Evolutionary conservation across 768 basidiomycete species (phyloP), one percentile per base, ranked within the genome.

Genomic region (Boletus subparvulus): DNA sequence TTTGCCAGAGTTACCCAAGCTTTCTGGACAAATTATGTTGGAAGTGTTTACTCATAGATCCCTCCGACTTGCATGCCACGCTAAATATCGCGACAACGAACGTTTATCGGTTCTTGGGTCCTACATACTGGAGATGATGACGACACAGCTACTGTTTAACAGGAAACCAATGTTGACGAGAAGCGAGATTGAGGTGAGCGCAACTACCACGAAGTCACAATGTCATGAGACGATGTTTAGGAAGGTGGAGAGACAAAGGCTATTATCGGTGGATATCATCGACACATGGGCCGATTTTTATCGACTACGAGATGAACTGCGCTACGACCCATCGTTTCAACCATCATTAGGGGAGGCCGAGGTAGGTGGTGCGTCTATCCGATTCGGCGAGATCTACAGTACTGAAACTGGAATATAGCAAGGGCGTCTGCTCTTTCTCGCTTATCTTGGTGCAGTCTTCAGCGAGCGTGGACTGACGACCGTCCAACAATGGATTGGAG

Each of bases 41-140:
- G 81, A 87, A 61, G 84, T 88, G 50, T 89, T 81, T 63, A 88
- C 86, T 13, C 88, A 91, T 66, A 78, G 72, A 62, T 87, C 87
- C 19, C 75, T 90, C 48, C 77, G 82, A 49, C 78, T 73, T 68
- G 65, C 70, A 62, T 59, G 72, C 61, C 70, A 69, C 41, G 61
- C 74, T 65, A 58, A 75, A 75, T 80, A 77, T 65, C 73, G 73
- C 59, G 84, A 87, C 67, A 84, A 84, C 60, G 83, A 84, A 66
- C 73, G 84, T 51, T 69, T 88, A 55, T 71, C 79, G 36, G 70
- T 74, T 37, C 74, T 87, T 40, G 86, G 86, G 33, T 69, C 72
- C 54, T 58, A 72, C 47, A 78, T 78, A 37, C 71, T 87, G 51
- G 76, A 78, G 50, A 70, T 77, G 60, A 76, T 74, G 39, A 72